Base-by-base conservation (phyloP, 495 filamentous ascomycete species). In the Aspergillus campestris region DNA sequence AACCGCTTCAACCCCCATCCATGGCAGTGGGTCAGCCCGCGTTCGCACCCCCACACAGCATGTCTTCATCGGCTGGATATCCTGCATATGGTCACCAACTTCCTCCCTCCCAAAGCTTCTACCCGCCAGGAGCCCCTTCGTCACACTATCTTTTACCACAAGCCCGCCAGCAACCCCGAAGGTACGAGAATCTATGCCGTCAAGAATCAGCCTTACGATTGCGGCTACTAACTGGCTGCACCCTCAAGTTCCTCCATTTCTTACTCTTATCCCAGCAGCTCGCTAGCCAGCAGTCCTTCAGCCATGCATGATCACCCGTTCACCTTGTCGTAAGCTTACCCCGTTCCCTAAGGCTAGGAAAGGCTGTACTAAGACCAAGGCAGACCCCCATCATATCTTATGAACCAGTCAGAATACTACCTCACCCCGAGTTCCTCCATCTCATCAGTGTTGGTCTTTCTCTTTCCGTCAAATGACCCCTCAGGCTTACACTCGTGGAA, bases 371-470 rank as follows among this genome's bases (percentile, higher is more conserved):
- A 9, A 29, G 0, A 6, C 4, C 7, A 14, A 3, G 12, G 3
- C 30, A 61, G 58, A 3, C 45, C 58, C 9, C 44, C 58, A 3
- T 51, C 55, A 12, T 61, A 61, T 35, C 33, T 58, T 5, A 30
- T 60, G n/a, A 60, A 60, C 24, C 61, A 59, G 43, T 46, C 55
- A 32, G 54, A 57, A 18, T 65, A 62, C 40, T 61, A 65, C 31
- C 47, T 62, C 13, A 39, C 54, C 3, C 54, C 56, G 40, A 45
- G 49, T 9, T 52, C 61, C 39, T 56, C 57, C 8, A 35, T 64
- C 0, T 45, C 61, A 59, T 64, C 35, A 50, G 61, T 57, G 1
- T 6, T 7, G 14, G 12, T 43, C 10, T 12, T 31, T 7, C 8
- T 40, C 3, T 37, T 18, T 28, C 29, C 5, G 18, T 14, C 18